Conservation (phyloP, 2,329 filamentous ascomycete species). For the Arthrobotrys conoides region DNA sequence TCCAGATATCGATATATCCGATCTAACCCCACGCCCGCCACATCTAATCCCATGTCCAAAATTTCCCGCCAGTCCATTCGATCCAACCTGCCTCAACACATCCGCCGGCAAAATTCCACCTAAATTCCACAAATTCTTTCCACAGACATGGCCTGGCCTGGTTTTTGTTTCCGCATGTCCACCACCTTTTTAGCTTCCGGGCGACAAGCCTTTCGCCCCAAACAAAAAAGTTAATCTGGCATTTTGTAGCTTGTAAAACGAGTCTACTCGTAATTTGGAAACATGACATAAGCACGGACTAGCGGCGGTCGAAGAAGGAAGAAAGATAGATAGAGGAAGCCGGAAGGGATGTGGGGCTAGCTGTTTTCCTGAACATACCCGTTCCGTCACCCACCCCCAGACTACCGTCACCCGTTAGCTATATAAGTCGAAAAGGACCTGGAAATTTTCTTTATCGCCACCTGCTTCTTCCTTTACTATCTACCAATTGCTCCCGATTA, state of each 20-base stretch:
- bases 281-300: slow-evolving; percentile 55
- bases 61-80: slow-evolving; percentile 26
- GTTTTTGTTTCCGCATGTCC: slow-evolving; percentile 50
- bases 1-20: background rate
- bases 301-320: slow-evolving; percentile 35
- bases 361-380: slow-evolving; percentile 4
- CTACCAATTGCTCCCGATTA: slow-evolving; percentile 6
- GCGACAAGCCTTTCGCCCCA: slow-evolving; percentile 15
- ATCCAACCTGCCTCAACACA: slow-evolving; percentile 42
- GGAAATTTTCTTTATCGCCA: slow-evolving; percentile 35
- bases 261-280: background rate
- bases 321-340: slow-evolving; percentile 5
- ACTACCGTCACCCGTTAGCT: slow-evolving; percentile 20
- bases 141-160: slow-evolving; percentile 25
- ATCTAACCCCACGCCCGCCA: slow-evolving; percentile 5
- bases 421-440: slow-evolving; percentile 37
- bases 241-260: background rate
- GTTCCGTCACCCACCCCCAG: too few relatives aligned
- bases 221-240: slow-evolving; percentile 35
- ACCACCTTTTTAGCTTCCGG: slow-evolving; percentile 41
- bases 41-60: slow-evolving; percentile 5
- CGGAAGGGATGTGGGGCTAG: slow-evolving; percentile 50
- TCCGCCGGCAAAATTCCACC: slow-evolving; percentile 58
- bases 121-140: slow-evolving; percentile 3
- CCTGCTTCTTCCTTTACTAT: slow-evolving; percentile 5